Evolutionary conservation across 73 alveolate genomes (phyloP).

Genomic region (Paramecium sonneborni): DNA sequence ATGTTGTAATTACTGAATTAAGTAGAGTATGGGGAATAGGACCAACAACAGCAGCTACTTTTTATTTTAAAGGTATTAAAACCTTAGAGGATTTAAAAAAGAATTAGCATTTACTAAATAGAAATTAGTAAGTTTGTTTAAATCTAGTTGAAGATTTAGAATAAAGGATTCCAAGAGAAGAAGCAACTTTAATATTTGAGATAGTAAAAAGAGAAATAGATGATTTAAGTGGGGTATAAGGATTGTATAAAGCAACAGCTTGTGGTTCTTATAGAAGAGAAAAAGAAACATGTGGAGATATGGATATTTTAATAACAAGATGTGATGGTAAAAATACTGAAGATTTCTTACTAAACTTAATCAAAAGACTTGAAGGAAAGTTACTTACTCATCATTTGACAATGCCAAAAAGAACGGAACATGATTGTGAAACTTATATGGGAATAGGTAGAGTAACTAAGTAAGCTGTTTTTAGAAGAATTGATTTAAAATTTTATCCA

Average conservation of each 20-base stretch:
- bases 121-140: conserved; percentile 84
- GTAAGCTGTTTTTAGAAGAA: conserved; percentile 78
- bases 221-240: not conserved
- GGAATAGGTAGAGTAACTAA: conserved; percentile 82
- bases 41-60: conserved; percentile 83
- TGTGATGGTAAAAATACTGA: conserved; percentile 77
- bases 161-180: conserved; percentile 92
- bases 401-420: conserved; percentile 67
- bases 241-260: conserved; percentile 74
- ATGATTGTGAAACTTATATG: conserved; percentile 87
- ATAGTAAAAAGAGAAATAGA: conserved; percentile 71
- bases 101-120: conserved; percentile 73
- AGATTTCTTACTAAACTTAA: conserved; percentile 80
- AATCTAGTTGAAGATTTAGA: conserved; percentile 88
- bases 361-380: conserved; percentile 76
- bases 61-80: conserved; percentile 87
- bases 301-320: conserved; percentile 92
- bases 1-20: conserved; percentile 74
- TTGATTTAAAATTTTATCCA: conserved; percentile 93
- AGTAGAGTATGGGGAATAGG: conserved; percentile 97
- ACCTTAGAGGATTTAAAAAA: conserved; percentile 81
- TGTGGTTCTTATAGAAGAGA: conserved; percentile 98
- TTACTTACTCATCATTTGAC: conserved; percentile 83
- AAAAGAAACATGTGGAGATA: conserved; percentile 94
- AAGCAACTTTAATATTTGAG: conserved; percentile 80